A percentile compares a stretch with the other conserved stretches of the same genome.
Evolutionary conservation across 305 asterid species (phyloP).

Genomic region (Solanum hybrid): DNA sequence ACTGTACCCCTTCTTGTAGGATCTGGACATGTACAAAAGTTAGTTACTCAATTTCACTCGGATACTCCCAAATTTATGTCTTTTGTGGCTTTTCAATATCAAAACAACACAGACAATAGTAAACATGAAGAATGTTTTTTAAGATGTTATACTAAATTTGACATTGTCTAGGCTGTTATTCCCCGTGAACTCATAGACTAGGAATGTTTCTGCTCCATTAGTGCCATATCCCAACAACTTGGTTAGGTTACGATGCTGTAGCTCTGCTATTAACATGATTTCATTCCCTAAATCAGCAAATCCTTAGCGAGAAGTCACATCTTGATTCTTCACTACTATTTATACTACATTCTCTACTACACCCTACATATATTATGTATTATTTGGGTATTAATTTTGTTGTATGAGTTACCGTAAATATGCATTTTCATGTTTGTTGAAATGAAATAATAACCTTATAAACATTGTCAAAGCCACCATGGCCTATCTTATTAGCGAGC

Average conservation of each 20-base stretch:
- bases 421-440: background rate
- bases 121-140: too few relatives aligned
- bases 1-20: too few relatives aligned
- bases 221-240: slow-evolving; percentile 35
- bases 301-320: slow-evolving; percentile 25
- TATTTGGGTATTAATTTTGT: too few relatives aligned
- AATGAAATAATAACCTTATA: slow-evolving; percentile 23
- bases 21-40: too few relatives aligned
- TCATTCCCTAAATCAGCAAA: slow-evolving; percentile 32
- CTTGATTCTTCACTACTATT: slow-evolving; percentile 27
- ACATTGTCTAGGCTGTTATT: too few relatives aligned
- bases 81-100: too few relatives aligned
- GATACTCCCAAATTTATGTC: too few relatives aligned
- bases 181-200: background rate
- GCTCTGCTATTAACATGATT: slow-evolving; percentile 20
- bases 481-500: slow-evolving; percentile 28
- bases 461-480: slow-evolving; percentile 51
- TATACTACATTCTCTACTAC: slow-evolving; percentile 15
- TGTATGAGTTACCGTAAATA: background rate
- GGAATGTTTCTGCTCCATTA: slow-evolving; percentile 25
- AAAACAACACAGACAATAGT: too few relatives aligned
- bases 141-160: too few relatives aligned
- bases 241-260: slow-evolving; percentile 41
- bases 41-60: too few relatives aligned
- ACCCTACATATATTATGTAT: slow-evolving; percentile 5